Evolutionary conservation across 2,329 filamentous ascomycete genomes (phyloP).

Genomic region (Pyrenophora teres): DNA sequence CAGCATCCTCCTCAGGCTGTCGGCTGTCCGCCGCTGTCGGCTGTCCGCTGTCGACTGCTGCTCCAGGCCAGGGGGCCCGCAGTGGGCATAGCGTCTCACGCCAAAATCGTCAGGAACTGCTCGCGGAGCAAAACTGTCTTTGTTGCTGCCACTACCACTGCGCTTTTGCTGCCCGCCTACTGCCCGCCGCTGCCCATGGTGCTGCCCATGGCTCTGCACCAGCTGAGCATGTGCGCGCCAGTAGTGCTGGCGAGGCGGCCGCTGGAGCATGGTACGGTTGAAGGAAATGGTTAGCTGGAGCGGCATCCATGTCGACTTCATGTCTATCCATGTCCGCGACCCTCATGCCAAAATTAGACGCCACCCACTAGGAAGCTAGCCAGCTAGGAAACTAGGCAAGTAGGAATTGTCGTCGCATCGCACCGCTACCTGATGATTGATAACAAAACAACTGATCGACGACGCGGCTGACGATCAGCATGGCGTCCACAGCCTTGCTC

Average conservation of each 20-base stretch:
- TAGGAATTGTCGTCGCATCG: too few species aligned
- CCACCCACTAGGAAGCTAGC: slow-evolving; percentile 1
- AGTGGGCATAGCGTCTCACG: slow-evolving; percentile 13
- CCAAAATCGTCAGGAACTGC: too few species aligned
- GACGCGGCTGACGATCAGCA: background rate
- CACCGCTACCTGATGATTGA: background rate
- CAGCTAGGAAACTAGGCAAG: too few species aligned
- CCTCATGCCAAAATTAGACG: slow-evolving; percentile 24
- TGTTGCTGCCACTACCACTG: too few species aligned
- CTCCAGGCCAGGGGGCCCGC: slow-evolving; percentile 11
- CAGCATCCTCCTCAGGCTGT: slow-evolving; percentile 8
- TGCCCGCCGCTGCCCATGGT: background rate
- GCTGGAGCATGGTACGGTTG: slow-evolving; percentile 7
- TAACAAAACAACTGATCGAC: slow-evolving; percentile 8
- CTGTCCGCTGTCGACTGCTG: background rate
- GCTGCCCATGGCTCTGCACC: background rate
- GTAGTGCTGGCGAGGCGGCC: background rate
- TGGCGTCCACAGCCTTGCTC: too few species aligned
- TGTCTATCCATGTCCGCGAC: slow-evolving; percentile 14
- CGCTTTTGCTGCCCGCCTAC: background rate
- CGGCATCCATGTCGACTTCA: background rate
- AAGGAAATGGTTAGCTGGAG: background rate
- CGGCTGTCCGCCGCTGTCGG: background rate
- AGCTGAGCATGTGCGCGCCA: background rate
- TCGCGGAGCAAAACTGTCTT: too few species aligned